These are phyloP conservation scores for Panus rudis DNA, from an alignment of 768 basidiomycete genomes.

Conservation along the genomic window DNA sequence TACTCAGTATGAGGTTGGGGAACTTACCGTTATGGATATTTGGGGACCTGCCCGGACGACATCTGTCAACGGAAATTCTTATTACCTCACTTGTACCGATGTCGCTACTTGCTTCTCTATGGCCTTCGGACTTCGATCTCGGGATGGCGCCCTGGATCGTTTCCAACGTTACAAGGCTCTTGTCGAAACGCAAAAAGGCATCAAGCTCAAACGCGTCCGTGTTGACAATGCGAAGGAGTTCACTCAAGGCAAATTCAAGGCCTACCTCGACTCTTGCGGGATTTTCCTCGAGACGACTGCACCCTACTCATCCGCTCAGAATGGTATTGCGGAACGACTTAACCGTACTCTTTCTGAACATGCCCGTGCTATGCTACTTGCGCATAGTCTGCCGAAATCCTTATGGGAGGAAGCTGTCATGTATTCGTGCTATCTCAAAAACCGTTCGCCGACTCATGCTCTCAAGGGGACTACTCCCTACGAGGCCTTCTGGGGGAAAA, in stretches of 20 bases:
- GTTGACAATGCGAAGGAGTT: slow-evolving; percentile 24
- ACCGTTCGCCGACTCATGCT: slow-evolving; percentile 9
- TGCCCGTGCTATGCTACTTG: slow-evolving; percentile 21
- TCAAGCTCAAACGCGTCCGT: slow-evolving; percentile 26
- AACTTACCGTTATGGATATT: slow-evolving; percentile 33
- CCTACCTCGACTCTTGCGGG: slow-evolving; percentile 28
- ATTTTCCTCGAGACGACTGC: slow-evolving; percentile 31
- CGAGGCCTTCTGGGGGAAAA: slow-evolving; percentile 11
- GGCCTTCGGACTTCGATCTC: slow-evolving; percentile 26
- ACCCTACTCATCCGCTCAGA: slow-evolving; percentile 37
- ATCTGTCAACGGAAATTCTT: slow-evolving; percentile 16
- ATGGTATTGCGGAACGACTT: slow-evolving; percentile 31
- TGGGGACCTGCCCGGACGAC: slow-evolving; percentile 36
- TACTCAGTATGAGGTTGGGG: slow-evolving; percentile 20
- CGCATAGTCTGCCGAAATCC: slow-evolving; percentile 13
- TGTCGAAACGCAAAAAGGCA: slow-evolving; percentile 25
- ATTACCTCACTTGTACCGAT: slow-evolving; percentile 25
- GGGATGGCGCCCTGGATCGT: slow-evolving; percentile 18
- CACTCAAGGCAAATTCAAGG: slow-evolving; percentile 25
- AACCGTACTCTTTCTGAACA: slow-evolving; percentile 21
- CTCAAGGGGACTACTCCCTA: slow-evolving; percentile 15
- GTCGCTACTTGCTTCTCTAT: slow-evolving; percentile 18
- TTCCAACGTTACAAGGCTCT: slow-evolving; percentile 30
- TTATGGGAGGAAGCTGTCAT: slow-evolving; percentile 25
- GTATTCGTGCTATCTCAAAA: slow-evolving; percentile 18